These are phyloP conservation scores for Aspergillus asperescens DNA, from an alignment of 495 filamentous ascomycete genomes.

Conservation along the genomic window DNA sequence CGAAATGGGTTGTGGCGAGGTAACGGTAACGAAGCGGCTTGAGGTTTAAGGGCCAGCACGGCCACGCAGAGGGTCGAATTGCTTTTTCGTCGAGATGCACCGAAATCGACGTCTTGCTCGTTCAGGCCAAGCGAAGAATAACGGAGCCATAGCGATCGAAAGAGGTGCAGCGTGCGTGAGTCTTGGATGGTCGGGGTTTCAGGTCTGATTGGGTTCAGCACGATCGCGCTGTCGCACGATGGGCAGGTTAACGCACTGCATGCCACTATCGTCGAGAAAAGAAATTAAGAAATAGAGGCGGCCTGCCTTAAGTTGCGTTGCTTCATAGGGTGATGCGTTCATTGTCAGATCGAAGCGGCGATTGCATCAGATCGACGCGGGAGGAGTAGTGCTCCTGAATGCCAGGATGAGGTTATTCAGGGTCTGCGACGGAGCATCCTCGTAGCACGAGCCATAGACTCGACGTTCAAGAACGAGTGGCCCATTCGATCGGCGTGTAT, in stretches of 20 bases:
- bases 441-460: neutral
- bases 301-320: neutral
- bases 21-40: too few relatives aligned
- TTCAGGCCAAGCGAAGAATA: neutral
- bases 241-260: neutral
- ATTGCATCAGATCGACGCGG: constrained; percentile 3
- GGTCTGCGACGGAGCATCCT: neutral
- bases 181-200: neutral
- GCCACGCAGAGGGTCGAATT: too few relatives aligned
- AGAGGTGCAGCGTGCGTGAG: too few relatives aligned
- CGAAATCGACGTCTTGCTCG: neutral
- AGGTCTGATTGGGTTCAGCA: neutral
- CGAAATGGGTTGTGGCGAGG: too few relatives aligned
- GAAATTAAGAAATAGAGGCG: neutral
- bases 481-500: constrained; percentile 28
- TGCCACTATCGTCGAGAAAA: too few relatives aligned
- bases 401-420: constrained; percentile 1
- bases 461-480: neutral
- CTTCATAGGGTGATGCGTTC: neutral
- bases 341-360: neutral
- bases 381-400: neutral
- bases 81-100: neutral
- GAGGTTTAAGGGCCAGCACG: too few relatives aligned
- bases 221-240: constrained; percentile 4
- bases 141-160: neutral